Conservation (phyloP, 2,329 filamentous ascomycete species). For the Sclerotinia minor region DNA sequence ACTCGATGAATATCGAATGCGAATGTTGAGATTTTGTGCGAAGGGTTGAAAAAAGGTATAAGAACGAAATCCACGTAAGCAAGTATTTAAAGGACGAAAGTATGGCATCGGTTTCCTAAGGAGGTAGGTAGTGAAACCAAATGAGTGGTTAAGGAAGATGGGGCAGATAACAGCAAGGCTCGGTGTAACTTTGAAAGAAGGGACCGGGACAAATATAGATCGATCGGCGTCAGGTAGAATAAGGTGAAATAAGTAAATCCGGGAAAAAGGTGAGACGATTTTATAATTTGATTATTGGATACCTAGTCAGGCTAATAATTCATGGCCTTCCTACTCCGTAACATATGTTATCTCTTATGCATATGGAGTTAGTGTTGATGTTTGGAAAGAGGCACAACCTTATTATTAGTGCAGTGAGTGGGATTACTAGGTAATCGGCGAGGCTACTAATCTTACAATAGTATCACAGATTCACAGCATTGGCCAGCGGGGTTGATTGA, state of each 20-base stretch:
- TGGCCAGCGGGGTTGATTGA: background rate
- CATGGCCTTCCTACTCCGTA: background rate
- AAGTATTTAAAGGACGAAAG: conserved; percentile 32
- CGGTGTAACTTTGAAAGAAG: background rate
- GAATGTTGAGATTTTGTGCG: conserved; percentile 32
- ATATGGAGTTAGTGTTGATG: background rate
- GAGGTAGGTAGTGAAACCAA: conserved; percentile 22
- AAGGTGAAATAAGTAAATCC: background rate
- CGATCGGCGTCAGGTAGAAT: background rate
- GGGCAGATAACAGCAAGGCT: conserved; percentile 23
- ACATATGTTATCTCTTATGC: too few species aligned
- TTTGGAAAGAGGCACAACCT: background rate
- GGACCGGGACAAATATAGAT: background rate
- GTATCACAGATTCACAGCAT: background rate
- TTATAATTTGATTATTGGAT: background rate
- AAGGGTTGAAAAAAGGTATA: conserved; percentile 19
- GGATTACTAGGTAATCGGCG: background rate
- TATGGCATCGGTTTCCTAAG: conserved; percentile 35
- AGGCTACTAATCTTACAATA: background rate
- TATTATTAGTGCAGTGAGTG: too few species aligned
- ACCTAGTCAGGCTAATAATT: background rate
- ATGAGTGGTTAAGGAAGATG: conserved; percentile 17
- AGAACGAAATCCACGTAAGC: conserved; percentile 27
- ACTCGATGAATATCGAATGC: conserved; percentile 33
- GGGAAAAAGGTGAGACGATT: background rate